phyloP scores from a whole-genome alignment of 805 yeast species.

The Cyberlindnera meyerae region DNA sequence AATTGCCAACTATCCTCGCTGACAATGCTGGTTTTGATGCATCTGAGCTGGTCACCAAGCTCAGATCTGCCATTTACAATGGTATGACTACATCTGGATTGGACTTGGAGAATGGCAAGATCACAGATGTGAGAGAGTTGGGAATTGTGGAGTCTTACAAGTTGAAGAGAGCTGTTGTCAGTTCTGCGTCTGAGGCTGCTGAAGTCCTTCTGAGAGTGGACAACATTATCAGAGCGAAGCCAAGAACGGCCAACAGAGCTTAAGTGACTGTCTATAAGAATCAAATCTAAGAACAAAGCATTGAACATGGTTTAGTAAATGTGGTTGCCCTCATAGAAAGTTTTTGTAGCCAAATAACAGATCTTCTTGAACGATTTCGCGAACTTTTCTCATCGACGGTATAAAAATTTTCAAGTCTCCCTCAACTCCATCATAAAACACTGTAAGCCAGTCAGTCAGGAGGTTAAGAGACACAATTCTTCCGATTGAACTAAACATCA shows the following conservation, averaged over 20 bases:
- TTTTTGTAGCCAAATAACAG: too few relatives aligned
- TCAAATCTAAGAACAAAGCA: too few relatives aligned
- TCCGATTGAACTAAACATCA: too few relatives aligned
- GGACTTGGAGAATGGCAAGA: slow-evolving; percentile 75
- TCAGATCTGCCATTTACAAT: slow-evolving; percentile 78
- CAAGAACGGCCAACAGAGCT: slow-evolving; percentile 91
- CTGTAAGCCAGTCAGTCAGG: too few relatives aligned
- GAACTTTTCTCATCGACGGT: too few relatives aligned
- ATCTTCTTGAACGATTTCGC: too few relatives aligned
- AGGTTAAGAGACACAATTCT: too few relatives aligned
- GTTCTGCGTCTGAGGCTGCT: slow-evolving; percentile 97
- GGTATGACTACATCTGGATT: slow-evolving; percentile 92
- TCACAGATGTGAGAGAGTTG: slow-evolving; percentile 90
- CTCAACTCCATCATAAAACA: too few relatives aligned
- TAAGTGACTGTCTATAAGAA: too few relatives aligned
- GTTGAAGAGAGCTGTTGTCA: slow-evolving; percentile 88
- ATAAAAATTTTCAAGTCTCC: too few relatives aligned
- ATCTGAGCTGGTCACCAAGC: slow-evolving; percentile 82
- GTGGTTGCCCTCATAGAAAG: slow-evolving; percentile 4
- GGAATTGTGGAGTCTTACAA: slow-evolving; percentile 93
- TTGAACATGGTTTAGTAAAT: not conserved
- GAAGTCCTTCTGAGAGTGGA: slow-evolving; percentile 94
- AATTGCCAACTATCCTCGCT: slow-evolving; percentile 90
- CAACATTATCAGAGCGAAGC: slow-evolving; percentile 93
- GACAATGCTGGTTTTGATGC: slow-evolving; percentile 98